Base-by-base conservation (phyloP, 1,139 yeast species). In the Candida sp. region DNA sequence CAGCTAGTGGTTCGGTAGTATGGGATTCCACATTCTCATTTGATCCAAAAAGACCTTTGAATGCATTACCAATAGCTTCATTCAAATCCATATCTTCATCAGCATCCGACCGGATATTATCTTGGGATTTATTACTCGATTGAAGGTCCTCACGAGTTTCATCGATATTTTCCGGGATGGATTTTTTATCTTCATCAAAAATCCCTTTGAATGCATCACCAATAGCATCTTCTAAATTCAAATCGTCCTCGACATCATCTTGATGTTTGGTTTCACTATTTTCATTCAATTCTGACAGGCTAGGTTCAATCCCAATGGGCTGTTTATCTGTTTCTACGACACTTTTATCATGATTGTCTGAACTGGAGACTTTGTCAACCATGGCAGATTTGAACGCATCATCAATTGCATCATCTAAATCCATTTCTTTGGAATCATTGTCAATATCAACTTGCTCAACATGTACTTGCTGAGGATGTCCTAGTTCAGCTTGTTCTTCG, bases 51-150 rank as follows among this genome's bases (percentile, higher is more conserved):
- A 32, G 6, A 35, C 46, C 49, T 8, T 50, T 53, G 43, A 60
- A 57, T 2, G 66, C 65, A 43, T 57, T 50, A 3, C 63, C 65
- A 12, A 61, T 62, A 6, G 63, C 65, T 33, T 55, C 60, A 21
- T 59, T 53, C 9, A 61, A 45, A 22, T 53, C 55, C 23, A 44
- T 35, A 12, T 52, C 57, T 15, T 51, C 55, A 3, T 33, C 35
- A 11, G 33, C 33, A 4, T 52, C 56, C 7, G 46, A 42, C 19
- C 19, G 19, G 19, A 15, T 15, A 23, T 48, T 40, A 21, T 48
- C 51, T 21, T 27, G 4, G 37, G 9, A 11, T 23, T 36, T 21
- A 22, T 36, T 37, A 30, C 19, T 36, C 19, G 19, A 15, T 15
- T 15, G 19, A 15, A 15, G 19, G 19, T 3, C 19, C 19, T 15